Conservation (phyloP, 208 protist genomes). For the Entamoeba moshkovskii region DNA sequence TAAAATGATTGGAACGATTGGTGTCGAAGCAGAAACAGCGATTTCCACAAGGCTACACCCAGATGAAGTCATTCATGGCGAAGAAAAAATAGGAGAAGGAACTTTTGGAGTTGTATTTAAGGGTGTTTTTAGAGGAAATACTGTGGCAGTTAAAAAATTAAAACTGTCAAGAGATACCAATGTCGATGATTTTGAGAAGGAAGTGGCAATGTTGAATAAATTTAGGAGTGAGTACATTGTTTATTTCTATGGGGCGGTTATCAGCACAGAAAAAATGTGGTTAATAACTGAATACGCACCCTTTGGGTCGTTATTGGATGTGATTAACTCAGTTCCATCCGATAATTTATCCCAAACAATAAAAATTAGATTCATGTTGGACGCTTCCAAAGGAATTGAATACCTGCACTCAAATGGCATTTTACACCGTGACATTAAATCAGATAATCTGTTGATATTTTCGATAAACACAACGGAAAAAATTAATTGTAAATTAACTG, state of each 20-base stretch:
- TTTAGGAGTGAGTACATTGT: not conserved
- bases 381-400: no score
- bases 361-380: no score
- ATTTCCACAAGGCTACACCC: not conserved
- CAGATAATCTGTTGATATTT: no score
- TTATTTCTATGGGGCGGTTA: not conserved
- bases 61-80: not conserved
- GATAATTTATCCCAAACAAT: no score
- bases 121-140: not conserved
- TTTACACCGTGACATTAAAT: no score
- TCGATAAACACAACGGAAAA: no score
- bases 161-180: not conserved
- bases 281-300: no score
- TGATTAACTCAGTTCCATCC: no score
- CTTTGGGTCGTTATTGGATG: no score
- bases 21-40: not conserved
- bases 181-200: not conserved
- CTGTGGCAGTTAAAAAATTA: not conserved
- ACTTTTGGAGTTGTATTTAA: not conserved
- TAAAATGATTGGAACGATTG: not conserved
- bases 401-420: no score
- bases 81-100: not conserved
- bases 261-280: not conserved
- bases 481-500: no score
- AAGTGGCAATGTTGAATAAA: not conserved